Conservation (phyloP, 1,139 yeast genomes). For the Yamadazyma taylorii region DNA sequence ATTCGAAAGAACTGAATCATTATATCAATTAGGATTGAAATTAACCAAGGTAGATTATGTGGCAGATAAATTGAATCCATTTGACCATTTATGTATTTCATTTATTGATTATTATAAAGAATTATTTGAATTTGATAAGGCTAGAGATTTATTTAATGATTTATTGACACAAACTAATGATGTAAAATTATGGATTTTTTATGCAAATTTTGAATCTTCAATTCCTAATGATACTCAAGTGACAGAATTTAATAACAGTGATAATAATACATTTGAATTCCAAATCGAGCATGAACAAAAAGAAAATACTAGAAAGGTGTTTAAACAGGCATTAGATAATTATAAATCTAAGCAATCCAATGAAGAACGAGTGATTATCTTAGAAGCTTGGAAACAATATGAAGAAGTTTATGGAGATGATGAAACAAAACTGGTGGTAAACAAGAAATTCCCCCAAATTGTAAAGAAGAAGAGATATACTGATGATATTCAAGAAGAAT, state of each 20-base stretch:
- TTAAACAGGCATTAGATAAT: conserved; percentile 51
- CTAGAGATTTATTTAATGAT: conserved; percentile 53
- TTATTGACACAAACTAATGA: conserved; percentile 33
- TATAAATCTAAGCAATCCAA: conserved; percentile 38
- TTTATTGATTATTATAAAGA: conserved; percentile 64
- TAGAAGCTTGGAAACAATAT: conserved; percentile 66
- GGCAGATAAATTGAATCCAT: conserved; percentile 15
- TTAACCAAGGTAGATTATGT: conserved; percentile 17
- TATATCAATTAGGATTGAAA: conserved; percentile 53
- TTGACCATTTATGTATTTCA: conserved; percentile 39
- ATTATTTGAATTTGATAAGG: conserved; percentile 53
- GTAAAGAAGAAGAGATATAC: conserved; percentile 47
- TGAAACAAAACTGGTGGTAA: conserved; percentile 35
- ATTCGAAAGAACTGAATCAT: conserved; percentile 59
- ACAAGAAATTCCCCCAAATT: conserved; percentile 55
- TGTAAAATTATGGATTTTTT: conserved; percentile 60
- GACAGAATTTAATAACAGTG: conserved; percentile 35
- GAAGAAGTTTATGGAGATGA: conserved; percentile 63
- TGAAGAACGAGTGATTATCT: conserved; percentile 51
- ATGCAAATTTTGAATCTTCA: conserved; percentile 70
- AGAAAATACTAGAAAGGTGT: conserved; percentile 52
- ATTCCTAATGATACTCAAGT: conserved; percentile 61
- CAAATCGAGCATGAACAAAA: conserved; percentile 54
- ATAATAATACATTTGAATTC: conserved; percentile 50
- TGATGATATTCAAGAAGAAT: conserved; percentile 54